Evolutionary conservation across 139 green algal species (phyloP).

Genomic region (Cymbomonas tetramitiformis): DNA sequence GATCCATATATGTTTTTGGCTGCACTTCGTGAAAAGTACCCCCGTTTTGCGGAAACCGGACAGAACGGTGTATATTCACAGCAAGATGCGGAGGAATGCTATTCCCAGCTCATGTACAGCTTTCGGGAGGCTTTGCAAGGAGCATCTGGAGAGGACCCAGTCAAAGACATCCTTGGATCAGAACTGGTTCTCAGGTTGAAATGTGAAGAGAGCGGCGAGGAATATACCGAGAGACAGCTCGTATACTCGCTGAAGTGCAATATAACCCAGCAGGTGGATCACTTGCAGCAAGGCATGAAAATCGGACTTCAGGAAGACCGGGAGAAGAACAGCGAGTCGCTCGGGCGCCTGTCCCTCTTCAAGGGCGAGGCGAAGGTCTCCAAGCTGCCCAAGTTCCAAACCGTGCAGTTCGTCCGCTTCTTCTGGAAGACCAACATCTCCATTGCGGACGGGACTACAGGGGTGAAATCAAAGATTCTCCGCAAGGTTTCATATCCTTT

Average conservation of each 20-base stretch:
- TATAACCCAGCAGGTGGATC: conserved; percentile 77
- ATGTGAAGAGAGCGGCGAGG: conserved; percentile 66
- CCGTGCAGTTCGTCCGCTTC: conserved; percentile 89
- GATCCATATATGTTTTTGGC: conserved; percentile 20
- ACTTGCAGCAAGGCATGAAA: conserved; percentile 65
- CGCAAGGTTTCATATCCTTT: conserved; percentile 62
- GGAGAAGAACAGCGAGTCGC: conserved; percentile 50
- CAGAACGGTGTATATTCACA: conserved; percentile 49
- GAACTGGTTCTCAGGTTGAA: conserved; percentile 41
- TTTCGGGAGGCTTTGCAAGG: conserved; percentile 42
- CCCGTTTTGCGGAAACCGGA: conserved; percentile 75
- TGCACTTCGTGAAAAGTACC: conserved; percentile 58
- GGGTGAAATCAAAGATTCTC: conserved; percentile 88
- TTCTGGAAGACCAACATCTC: conserved; percentile 73
- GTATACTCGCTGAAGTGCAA: conserved; percentile 84
- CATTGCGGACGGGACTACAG: conserved; percentile 19
- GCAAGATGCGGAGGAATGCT: conserved; percentile 98
- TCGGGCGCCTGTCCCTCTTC: conserved; percentile 50
- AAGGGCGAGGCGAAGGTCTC: conserved; percentile 45
- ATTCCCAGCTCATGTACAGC: conserved; percentile 62
- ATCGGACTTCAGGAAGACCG: conserved; percentile 71
- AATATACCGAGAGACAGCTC: conserved; percentile 29
- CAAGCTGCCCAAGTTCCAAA: conserved; percentile 46
- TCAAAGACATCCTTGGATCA: conserved; percentile 74
- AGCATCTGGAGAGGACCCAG: neutral